Conservation (phyloP, 257 asterid genomes). For the Nemophila menziesii region DNA sequence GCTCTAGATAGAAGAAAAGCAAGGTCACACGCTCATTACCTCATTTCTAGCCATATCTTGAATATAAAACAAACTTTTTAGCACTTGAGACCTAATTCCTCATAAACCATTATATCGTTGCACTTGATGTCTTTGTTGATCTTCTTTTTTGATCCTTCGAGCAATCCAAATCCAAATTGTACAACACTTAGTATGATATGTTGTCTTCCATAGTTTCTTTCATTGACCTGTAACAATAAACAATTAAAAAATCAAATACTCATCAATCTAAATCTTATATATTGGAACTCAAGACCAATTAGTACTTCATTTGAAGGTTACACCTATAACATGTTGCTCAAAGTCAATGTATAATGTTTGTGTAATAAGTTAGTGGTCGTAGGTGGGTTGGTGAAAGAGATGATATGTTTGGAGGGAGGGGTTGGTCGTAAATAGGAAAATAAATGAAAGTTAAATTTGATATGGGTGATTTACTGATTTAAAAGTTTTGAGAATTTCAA, state of each 20-base stretch:
- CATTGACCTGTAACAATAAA: constrained; percentile 41
- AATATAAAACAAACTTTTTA: constrained; percentile 73
- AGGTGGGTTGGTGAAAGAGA: too few relatives aligned
- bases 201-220: constrained; percentile 69
- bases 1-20: not conserved
- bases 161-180: constrained; percentile 68
- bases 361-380: too few relatives aligned
- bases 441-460: too few relatives aligned
- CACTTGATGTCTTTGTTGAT: constrained; percentile 37
- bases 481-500: too few relatives aligned
- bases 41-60: constrained; percentile 83
- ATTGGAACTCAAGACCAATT: too few relatives aligned
- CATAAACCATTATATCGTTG: constrained; percentile 54
- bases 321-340: too few relatives aligned
- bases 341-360: too few relatives aligned
- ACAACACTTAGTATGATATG: constrained; percentile 78
- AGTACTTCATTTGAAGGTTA: too few relatives aligned
- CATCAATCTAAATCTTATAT: too few relatives aligned
- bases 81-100: constrained; percentile 62
- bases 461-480: too few relatives aligned
- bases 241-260: not conserved
- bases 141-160: constrained; percentile 62
- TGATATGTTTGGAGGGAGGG: too few relatives aligned
- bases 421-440: too few relatives aligned
- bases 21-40: constrained; percentile 23